These are phyloP conservation scores for Ogataea trehaloabstinens DNA, from an alignment of 805 yeast genomes.

Conservation along the genomic window DNA sequence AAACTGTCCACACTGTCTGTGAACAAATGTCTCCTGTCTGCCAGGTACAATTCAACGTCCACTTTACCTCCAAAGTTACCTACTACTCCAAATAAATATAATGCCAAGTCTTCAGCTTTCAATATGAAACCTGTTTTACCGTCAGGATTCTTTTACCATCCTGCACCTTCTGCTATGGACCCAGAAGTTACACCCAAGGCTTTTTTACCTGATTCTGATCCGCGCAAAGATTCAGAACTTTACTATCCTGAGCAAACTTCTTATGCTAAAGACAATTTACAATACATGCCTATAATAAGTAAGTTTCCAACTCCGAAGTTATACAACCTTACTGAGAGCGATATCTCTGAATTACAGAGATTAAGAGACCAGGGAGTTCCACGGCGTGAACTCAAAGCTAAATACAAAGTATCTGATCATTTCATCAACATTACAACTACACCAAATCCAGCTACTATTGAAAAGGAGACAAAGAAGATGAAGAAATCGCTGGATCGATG, in stretches of 20 bases:
- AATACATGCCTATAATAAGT: constrained; percentile 31
- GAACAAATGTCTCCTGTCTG: constrained; percentile 1
- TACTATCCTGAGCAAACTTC: constrained; percentile 28
- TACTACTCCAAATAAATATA: constrained; percentile 35
- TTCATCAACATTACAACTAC: constrained; percentile 32
- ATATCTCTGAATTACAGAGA: constrained; percentile 28
- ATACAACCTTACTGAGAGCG: constrained; percentile 25
- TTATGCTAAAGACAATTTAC: constrained; percentile 16
- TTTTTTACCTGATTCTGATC: constrained; percentile 32
- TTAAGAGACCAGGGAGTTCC: constrained; percentile 30
- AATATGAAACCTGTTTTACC: constrained; percentile 34
- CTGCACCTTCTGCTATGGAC: constrained; percentile 34
- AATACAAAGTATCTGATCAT: constrained; percentile 28
- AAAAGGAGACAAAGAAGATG: constrained; percentile 19
- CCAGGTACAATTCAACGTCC: constrained; percentile 11
- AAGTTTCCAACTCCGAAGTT: constrained; percentile 22
- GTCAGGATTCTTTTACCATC: constrained; percentile 34
- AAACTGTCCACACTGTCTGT: not conserved
- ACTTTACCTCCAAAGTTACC: constrained; percentile 25
- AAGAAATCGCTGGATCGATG: constrained; percentile 24
- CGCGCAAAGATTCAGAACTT: constrained; percentile 24
- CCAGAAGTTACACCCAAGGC: constrained; percentile 35
- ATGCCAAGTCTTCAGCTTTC: constrained; percentile 35
- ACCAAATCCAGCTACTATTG: constrained; percentile 20
- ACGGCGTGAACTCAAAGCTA: constrained; percentile 30